Evolutionary conservation across 306 rosid genomes (phyloP), one percentile per base, ranked within the genome.

Genomic region (Prunus kanzakura): DNA sequence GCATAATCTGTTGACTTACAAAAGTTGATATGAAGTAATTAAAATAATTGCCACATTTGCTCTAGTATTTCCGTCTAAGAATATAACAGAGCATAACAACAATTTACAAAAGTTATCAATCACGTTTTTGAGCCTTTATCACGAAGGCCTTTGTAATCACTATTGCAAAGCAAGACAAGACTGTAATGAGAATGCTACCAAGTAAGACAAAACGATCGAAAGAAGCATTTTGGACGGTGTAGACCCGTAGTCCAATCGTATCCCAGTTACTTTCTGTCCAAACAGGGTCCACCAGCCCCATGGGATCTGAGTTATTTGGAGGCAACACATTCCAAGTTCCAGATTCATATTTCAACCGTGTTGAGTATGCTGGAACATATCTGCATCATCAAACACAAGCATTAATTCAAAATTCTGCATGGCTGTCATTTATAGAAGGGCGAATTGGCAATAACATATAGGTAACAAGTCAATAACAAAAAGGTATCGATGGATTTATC

Each of bases 191-290:
- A 43, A 94, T 84, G 65, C 97, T 97, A 18, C 84, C 97, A 47
- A 88, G 78, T 64, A 94, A 84, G 77, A 94, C 87, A 73, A 91
- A 56, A 22, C 79, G 79, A 76, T 94, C 98, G 12, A 87, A 94
- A 27, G 84, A 80, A 30, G 86, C 72, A 78, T 65, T 60, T 82
- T 90, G 98, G 81, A 87, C 69, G 0, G 88, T 87, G 83, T 91
- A 94, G 66, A 91, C 77, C 50, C 93, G 93, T 52, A 91, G 84
- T 41, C 96, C 93, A 27, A 90, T 85, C 25, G 87, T 57, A 83
- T 91, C 86, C 98, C 98, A 94, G 80, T 94, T 91, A 83, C 98
- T 94, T 81, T 93, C 98, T 22, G 97, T 90, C 98, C 98, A 94
- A 81, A 94, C 86, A 50, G 94, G 87, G 61, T 94, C 98, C 71